Conservation (phyloP, 306 rosid species). For the Oxytropis ochrocephala region DNA sequence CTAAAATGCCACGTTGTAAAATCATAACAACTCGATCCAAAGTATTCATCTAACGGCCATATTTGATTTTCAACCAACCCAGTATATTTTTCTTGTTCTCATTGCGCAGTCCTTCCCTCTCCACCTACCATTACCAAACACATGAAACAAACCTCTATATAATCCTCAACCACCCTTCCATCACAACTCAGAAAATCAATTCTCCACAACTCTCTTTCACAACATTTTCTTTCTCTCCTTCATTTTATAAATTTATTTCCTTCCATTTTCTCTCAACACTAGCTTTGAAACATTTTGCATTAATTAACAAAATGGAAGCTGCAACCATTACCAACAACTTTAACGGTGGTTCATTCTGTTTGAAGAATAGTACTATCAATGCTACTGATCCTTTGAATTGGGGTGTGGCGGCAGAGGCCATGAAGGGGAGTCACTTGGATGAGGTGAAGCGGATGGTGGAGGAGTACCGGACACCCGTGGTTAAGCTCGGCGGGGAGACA, state of each 20-base stretch:
- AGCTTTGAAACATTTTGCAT: not conserved
- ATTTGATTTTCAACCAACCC: too few relatives aligned
- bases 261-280: not conserved
- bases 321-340: slow-evolving; percentile 15
- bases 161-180: slow-evolving; percentile 8
- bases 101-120: too few relatives aligned
- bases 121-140: too few relatives aligned
- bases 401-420: slow-evolving; percentile 59
- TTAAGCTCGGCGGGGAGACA: slow-evolving; percentile 60
- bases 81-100: too few relatives aligned
- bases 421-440: slow-evolving; percentile 70
- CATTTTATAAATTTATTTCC: not conserved
- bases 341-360: slow-evolving; percentile 37
- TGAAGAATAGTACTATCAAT: not conserved
- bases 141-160: slow-evolving; percentile 21
- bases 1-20: too few relatives aligned
- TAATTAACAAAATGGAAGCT: slow-evolving; percentile 29
- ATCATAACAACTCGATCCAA: too few relatives aligned
- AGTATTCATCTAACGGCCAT: too few relatives aligned
- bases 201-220: not conserved
- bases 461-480: slow-evolving; percentile 57
- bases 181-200: slow-evolving; percentile 17
- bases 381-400: slow-evolving; percentile 58
- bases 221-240: not conserved
- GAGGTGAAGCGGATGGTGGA: slow-evolving; percentile 91